Evolutionary conservation across 208 protist species (phyloP), one percentile per base, ranked within the genome.

Genomic region (Trypanosoma conorhini): DNA sequence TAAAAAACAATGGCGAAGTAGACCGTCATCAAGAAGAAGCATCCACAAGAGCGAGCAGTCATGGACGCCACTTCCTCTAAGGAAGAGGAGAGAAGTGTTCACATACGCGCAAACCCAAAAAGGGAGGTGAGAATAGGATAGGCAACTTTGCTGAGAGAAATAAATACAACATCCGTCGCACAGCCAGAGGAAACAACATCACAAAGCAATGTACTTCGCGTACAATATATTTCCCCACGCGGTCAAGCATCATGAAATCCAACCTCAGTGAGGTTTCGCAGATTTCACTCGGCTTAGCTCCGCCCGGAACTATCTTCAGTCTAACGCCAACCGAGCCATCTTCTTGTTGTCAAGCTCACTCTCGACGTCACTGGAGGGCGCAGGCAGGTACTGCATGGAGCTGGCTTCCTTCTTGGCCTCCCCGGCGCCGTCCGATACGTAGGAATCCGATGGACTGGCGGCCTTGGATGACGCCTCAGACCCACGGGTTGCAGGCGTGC

Each of bases 291-390:
- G 71, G 22, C 33, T 31, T 35, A 55, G 2, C 22, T 24, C n/a
- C 17, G 17, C 35, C n/a, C 3, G n/a, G 56, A 24, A 55, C 19
- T 0, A 21, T n/a, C 12, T 26, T 66, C 57, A 79, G 26, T 95
- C 89, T 13, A 95, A 44, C n/a, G 86, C 82, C 4, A 89, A 76
- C 35, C 89, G 77, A 5, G 85, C 85, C 22, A 92, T 80, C 28
- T 87, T 81, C 35, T 83, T 76, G 62, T 95, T 95, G 28, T 86
- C 84, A 3, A 81, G 74, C 57, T 92, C 89, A 57, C 82, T 91
- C 68, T 95, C 86, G 26, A 88, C 76, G 72, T 95, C 86, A 72
- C 86, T 95, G 13, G 72, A 84, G 5, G 83, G 84, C 9, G 81
- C 82, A 9, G 89, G 89, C 19, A 63, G 42, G 71, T 85, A 85